Base-by-base conservation (phyloP, 1,284 basidiomycete species). In the Somion occarium region DNA sequence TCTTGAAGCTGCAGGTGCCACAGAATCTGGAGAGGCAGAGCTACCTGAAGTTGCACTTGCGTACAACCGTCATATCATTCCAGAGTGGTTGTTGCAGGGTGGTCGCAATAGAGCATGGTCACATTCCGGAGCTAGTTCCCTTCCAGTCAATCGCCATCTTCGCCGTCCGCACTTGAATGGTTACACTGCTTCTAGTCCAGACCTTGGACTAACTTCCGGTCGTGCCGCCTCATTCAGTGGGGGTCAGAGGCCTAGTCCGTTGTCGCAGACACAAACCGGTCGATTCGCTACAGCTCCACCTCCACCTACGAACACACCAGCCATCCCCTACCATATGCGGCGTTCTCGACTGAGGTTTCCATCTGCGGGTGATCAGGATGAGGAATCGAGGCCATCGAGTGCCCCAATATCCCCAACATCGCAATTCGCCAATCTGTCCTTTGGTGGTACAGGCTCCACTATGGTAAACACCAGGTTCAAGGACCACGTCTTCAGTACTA, bases 1-100 rank as follows among this genome's bases (percentile, higher is more conserved):
- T 38, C 38, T 15, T 37, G 64, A 63, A 23, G 59, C 60, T 5
- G 65, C 53, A 11, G 71, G 64, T 41, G 76, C 76, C 53, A 75
- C 72, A 15, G 79, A 80, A 56, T 72, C 75, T 1, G 83, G 75
- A 49, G 82, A 85, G 61, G 77, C 84, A 23, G 89, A 94, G 67
- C 73, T 93, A 57, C 92, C 93, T 1, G 85, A 98, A 67, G 96
- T 99, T 19, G 85, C 85, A 15, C 78, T 99, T 39, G 93, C 96
- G 62, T 85, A 85, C 58, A 99, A 99, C 65, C 80, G 91, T 3
- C 96, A 99, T 68, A 97, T 99, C 53, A 85, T 99, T 42, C 97
- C 96, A 1, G 85, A 95, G 57, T 98, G 93, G 90, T 78, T 98
- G 67, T 73, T 94, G 50, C 74, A 75, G 24, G 72, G 75, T n/a